Evolutionary conservation across 164 flowering plant genomes (phyloP), one percentile per base, ranked within the genome.

Genomic region (Chimonanthus praecox): DNA sequence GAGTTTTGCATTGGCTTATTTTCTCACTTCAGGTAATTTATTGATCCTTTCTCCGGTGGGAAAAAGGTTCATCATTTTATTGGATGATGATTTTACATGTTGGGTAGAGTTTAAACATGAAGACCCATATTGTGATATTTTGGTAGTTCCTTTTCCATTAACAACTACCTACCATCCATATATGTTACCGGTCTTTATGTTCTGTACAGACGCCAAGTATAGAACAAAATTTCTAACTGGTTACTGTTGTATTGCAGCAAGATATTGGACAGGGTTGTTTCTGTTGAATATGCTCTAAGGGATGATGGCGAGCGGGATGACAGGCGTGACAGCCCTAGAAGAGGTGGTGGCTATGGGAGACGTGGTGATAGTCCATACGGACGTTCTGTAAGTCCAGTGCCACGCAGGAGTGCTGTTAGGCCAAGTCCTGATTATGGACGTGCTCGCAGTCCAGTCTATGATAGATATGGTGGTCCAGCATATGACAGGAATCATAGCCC

Each of bases 261-360:
- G 81, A 78, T 95, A 67, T 50, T 88, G 50, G 99, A 93, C 75
- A 85, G 98, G 77, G 94, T 95, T 64, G 95, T 95, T 5, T 92
- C 94, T 49, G 97, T 95, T 72, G 99, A 93, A 75, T 95, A 92
- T 86, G 98, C 99, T 43, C 66, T 95, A 47, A 86, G 87, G 83
- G 98, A 93, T 77, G 99, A 93, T 79, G 86, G 83, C 71, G 98
- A 92, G 84, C 84, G 83, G 77, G 86, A 80, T 58, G 90, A 80
- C 60, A 81, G 80, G 74, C 74, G 68, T 69, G 87, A 77, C 76
- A 93, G 98, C 78, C 94, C 98, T 5, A 84, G 88, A 76, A 79
- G 82, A 74, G 80, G 77, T n/a, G 62, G 69, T 47, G 71, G 77
- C 50, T 75, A 76, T 77, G 78, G 76, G 49, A 71, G 78, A 10